Evolutionary conservation across 2,329 filamentous ascomycete species (phyloP).

Genomic region (Aureobasidium lini): DNA sequence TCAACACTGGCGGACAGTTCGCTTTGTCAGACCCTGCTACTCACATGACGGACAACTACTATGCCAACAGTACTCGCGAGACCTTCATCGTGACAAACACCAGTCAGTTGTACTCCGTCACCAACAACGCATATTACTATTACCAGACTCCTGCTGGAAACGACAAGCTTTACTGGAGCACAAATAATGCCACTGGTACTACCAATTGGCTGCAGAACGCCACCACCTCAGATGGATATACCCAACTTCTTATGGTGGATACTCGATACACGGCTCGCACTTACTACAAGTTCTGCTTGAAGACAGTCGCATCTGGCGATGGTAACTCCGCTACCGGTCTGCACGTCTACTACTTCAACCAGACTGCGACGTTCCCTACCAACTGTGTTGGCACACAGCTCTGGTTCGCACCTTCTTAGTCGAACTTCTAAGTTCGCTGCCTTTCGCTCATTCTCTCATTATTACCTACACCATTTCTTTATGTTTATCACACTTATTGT

Average conservation of each 20-base stretch:
- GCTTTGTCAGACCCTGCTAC: constrained; percentile 11
- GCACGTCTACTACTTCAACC: constrained; percentile 10
- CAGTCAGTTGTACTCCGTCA: constrained; percentile 13
- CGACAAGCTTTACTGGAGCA: constrained; percentile 2
- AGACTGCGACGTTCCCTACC: background rate
- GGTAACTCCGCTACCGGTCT: constrained; percentile 5
- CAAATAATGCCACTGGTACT: background rate
- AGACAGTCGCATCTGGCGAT: background rate
- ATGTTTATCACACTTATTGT: background rate
- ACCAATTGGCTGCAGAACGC: background rate
- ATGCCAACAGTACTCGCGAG: constrained; percentile 10
- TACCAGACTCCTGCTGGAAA: constrained; percentile 5
- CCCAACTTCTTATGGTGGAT: constrained; percentile 12
- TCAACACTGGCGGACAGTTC: constrained; percentile 9
- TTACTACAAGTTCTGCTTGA: constrained; percentile 12
- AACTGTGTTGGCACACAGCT: background rate
- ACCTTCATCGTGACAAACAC: constrained; percentile 11
- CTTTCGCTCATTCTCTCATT: background rate
- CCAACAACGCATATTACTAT: constrained; percentile 13
- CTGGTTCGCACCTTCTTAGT: constrained; percentile 11
- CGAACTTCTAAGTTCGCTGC: background rate
- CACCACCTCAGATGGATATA: constrained; percentile 10
- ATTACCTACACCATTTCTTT: background rate
- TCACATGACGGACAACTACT: constrained; percentile 15
- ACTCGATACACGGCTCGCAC: background rate